These are phyloP conservation scores for Clausena lansium DNA, from an alignment of 345 rosid genomes.

Conservation along the genomic window DNA sequence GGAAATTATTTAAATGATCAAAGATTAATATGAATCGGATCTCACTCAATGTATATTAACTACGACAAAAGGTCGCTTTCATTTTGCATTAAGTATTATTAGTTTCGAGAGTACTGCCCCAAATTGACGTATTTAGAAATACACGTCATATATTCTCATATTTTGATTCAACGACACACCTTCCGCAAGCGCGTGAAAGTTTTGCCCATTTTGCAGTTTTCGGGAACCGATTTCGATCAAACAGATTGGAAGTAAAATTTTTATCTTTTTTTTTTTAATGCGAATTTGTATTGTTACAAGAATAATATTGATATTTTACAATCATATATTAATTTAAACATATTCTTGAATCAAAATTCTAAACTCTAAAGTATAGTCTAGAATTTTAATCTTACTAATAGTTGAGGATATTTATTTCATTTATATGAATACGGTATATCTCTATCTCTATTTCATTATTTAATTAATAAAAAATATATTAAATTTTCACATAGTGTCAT, in stretches of 20 bases:
- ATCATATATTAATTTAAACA: too few species aligned
- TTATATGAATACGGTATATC: fast-evolving
- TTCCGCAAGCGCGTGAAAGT: not conserved
- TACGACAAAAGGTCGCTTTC: too few species aligned
- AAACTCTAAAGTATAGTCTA: fast-evolving
- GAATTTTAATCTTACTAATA: too few species aligned
- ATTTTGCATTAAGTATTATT: too few species aligned
- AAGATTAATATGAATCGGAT: not conserved
- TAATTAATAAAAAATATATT: too few species aligned
- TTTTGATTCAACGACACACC: too few species aligned
- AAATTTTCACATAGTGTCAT: too few species aligned
- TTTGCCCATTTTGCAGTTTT: not conserved
- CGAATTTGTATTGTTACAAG: fast-evolving
- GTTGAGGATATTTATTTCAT: too few species aligned
- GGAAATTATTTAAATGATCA: not conserved
- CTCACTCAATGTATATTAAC: not conserved
- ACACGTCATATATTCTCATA: not conserved
- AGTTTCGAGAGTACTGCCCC: not conserved
- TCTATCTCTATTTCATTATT: too few species aligned
- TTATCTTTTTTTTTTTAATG: too few species aligned
- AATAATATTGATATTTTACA: too few species aligned
- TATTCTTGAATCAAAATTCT: fast-evolving
- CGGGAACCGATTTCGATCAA: not conserved
- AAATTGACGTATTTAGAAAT: not conserved
- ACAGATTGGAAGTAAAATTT: too few species aligned